Evolutionary conservation across 352 stramenopile genomes (phyloP), one percentile per base, ranked within the genome.

Genomic region (Bremia lactucae): DNA sequence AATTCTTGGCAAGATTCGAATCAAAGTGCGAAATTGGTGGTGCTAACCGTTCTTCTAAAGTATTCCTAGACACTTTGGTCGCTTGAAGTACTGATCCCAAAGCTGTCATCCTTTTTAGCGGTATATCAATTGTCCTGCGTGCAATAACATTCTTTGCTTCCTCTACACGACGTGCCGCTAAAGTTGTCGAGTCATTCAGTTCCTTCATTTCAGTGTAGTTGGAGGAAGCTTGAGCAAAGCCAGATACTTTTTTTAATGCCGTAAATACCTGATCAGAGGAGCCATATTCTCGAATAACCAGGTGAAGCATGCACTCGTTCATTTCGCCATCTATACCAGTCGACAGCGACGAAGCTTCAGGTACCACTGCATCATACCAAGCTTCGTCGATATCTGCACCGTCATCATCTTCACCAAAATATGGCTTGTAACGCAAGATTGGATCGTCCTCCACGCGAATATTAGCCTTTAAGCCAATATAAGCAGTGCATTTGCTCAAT

Each of bases 371-470:
- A 35, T 86, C 72, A 45, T 90, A 90, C 26, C 73, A 65, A 31
- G 72, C 73, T 21, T 83, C 46, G 23, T 87, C 74, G 22, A 90
- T 90, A 34, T 72, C 70, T 37, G 69, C 79, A 14, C 81, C 80
- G 20, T 72, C 65, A 33, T 96, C 86, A 36, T 96, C 68, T 53
- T 97, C 89, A 14, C 84, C 87, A 57, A 96, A 96, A 58, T 95
- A 96, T 6, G 87, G 89, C 16, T 94, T 68, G 48, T 91, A 86
- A 1, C 78, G 70, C 36, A 97, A 50, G 42, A 90, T 82, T n/a
- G 72, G 65, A 46, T 96, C 80, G 48, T 97, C 88, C 37, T 95
- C 81, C 5, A 85, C 71, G 6, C 64, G 67, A 48, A 87, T 64
- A 48, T 83, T 91, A 5, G 56, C 50, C 36, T 76, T 85, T 22